Evolutionary conservation across 139 green algal species (phyloP), one percentile per base, ranked within the genome.

Genomic region (Chlamydomonas sp.): DNA sequence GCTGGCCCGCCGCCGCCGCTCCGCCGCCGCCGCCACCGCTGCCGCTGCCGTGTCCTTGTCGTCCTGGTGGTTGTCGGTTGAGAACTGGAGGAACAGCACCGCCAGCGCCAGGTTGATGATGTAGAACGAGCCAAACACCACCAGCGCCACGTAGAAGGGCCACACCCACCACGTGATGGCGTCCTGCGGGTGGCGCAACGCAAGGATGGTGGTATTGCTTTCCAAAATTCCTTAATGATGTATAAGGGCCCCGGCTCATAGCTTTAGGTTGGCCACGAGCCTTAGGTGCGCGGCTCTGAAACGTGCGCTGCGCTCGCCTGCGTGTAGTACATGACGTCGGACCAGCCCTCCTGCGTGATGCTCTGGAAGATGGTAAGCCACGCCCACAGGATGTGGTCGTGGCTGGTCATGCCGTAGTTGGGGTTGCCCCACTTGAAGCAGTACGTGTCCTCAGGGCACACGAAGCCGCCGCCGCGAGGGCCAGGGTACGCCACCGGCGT

Each of bases 111-210:
- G 92, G 88, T 96, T 97, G 80, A 97, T 72, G 15, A 95, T 83
- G 92, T 97, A 97, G 82, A 96, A 96, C 66, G 90, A 90, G 31
- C 96, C 94, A 63, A 97, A 89, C 14, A 97, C 87, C n/a, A 97
- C 94, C 49, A 98, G 89, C 60, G 90, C 73, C 4, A 97, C 79
- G 75, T 96, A 97, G 83, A 97, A 97, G n/a, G 94, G 74, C 91
- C 95, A 92, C 74, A 89, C 87, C 83, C 89, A 92, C 16, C 77
- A 83, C 67, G 67, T 20, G 14, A 73, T 73, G 67, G 67, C 67
- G 14, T 20, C 67, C 14, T 73, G 67, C 67, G 15, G 67, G 67
- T 73, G 67, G 14, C 67, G 15, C 14, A 14, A 73, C 15, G 67
- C 15, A 16, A 20, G 67, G 14, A 73, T 73, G 67, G 15, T 73